These are phyloP conservation scores for Boletus sp. DNA, from an alignment of 768 basidiomycete species.

Conservation along the genomic window DNA sequence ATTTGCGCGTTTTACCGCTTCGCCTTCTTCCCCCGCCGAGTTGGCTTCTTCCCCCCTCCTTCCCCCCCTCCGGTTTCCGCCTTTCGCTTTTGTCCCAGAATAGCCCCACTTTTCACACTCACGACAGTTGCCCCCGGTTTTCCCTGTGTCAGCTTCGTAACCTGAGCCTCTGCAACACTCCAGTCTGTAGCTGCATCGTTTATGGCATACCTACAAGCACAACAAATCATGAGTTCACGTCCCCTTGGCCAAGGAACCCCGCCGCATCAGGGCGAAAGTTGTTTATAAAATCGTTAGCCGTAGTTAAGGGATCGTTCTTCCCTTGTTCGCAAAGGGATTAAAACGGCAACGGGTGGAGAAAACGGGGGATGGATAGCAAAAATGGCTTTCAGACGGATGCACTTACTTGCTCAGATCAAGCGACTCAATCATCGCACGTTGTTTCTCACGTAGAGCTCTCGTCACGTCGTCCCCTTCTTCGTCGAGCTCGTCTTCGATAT, in stretches of 20 bases:
- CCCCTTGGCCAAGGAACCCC: neutral
- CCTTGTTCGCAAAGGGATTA: neutral
- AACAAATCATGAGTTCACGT: neutral
- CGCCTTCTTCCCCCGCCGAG: conserved; percentile 44
- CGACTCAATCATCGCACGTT: conserved; percentile 83
- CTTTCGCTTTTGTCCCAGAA: conserved; percentile 60
- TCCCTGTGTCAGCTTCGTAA: conserved; percentile 46
- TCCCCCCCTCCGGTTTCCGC: conserved; percentile 32
- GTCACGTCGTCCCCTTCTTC: conserved; percentile 74
- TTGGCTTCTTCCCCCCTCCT: conserved; percentile 46
- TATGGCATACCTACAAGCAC: conserved; percentile 63
- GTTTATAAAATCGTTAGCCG: neutral
- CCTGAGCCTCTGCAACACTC: conserved; percentile 71
- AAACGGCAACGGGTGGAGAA: conserved; percentile 7
- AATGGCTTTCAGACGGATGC: neutral
- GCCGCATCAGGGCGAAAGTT: neutral
- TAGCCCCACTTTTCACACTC: conserved; percentile 57
- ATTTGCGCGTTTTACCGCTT: conserved; percentile 26
- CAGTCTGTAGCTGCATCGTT: conserved; percentile 70
- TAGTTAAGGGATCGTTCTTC: neutral
- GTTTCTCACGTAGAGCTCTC: conserved; percentile 56
- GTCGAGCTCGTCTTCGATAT: conserved; percentile 66
- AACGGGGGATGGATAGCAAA: neutral
- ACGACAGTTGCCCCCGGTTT: conserved; percentile 65
- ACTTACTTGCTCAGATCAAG: conserved; percentile 87